Base-by-base conservation (phyloP, 805 yeast genomes). In the Aciculoconidium aculeatum region DNA sequence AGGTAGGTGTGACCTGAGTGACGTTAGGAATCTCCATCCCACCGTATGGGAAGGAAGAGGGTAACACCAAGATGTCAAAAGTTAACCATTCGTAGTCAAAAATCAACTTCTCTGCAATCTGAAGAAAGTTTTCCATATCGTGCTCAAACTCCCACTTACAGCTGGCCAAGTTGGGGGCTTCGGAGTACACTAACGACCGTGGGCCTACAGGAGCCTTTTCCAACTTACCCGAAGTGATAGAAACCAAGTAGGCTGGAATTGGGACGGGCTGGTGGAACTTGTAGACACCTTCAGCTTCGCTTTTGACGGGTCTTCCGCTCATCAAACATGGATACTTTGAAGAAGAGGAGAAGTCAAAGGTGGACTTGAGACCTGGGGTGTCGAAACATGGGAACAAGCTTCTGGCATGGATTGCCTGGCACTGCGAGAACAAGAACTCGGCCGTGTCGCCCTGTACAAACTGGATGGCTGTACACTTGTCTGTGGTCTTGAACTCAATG, bases 11-110 rank as follows among this genome's bases (percentile, higher is more conserved):
- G 6, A 87, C 88, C 57, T 85, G 85, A 1, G 95, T 85, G 54
- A 85, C 76, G 49, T 86, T 85, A 36, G 95, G 94, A 49, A 85
- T 84, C 59, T 87, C 95, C 95, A 87, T 87, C 31, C 96, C 96
- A 39, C 95, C 95, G 47, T 83, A 87, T 3, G 95, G 94, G 58
- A 74, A 70, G 6, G 76, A 73, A 31, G 78, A 71, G 3, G 94
- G 95, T 40, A 86, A 72, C 17, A 87, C 77, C 22, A 87, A 65
- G 17, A 85, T 81, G 48, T 86, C 88, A 53, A 80, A 87, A 21
- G 75, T 77, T 34, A 73, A 70, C 95, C 95, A 87, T 47, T 84
- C 92, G 55, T 87, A 87, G 2, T 75, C 72, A 47, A 79, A 84
- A 11, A 84, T 78, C 24, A 84, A 60, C 15, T 67, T 60, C 54